Base-by-base conservation (phyloP, 768 basidiomycete species). In the Psilocybe tampanensis region DNA sequence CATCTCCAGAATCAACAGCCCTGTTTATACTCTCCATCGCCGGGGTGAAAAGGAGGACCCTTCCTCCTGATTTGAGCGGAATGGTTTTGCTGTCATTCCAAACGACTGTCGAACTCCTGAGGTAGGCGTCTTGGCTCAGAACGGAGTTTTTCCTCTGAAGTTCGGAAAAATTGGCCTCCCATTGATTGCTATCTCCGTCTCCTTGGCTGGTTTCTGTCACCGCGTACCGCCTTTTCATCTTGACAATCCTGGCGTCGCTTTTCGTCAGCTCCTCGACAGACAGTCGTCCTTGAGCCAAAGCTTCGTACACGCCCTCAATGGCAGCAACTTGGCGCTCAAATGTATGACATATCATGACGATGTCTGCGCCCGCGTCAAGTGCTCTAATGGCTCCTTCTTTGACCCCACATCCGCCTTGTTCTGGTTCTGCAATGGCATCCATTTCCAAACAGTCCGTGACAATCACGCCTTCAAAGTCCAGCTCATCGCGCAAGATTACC, bases 401-500 rank as follows among this genome's bases (percentile, higher is more conserved):
- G 2, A 78, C 71, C 6, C 84, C 84, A 57, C 71, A 73, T 17
- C 73, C 76, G 5, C 78, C 79, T 51, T 74, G 69, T 11, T 76
- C 72, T 17, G 72, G 72, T 24, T 78, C 74, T 0, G 83, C 78
- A 15, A 90, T 80, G 11, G 89, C 88, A 47, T 85, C 85, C 89
- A 91, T 90, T 71, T 90, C 88, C 21, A 90, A 70, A 64, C 89
- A 90, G 65, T 90, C 89, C 1, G 89, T 89, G 24, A 89, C 87
- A 19, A 88, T 68, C 34, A 90, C 79, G 0, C 87, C 87, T 3
- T 72, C 47, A 67, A 79, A 90, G 0, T 73, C 72, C 63, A 90
- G 59, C 41, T 80, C 74, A 2, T 70, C 67, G 43, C 85, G 77
- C 42, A 89, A 70, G 12, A 89, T 65, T 13, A 70, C 79, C 0